Evolutionary conservation across 176 grass and related monocot genomes (phyloP), one percentile per base, ranked within the genome.

Genomic region (Raddia guianensis): DNA sequence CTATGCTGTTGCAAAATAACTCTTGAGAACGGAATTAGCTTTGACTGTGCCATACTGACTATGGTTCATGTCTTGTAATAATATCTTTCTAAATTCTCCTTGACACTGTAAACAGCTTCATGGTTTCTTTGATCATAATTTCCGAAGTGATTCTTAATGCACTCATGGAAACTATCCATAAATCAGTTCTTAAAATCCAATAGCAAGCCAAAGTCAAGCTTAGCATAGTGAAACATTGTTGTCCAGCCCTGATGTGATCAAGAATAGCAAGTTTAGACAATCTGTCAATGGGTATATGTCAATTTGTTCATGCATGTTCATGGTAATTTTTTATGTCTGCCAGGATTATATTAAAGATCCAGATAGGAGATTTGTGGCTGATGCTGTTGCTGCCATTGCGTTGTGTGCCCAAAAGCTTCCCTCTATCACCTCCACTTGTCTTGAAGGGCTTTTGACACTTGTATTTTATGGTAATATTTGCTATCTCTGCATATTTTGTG

Each of bases 261-360:
- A 70, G 54, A 74, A 49, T 71, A 32, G 75, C 12, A 40, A 16
- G 21, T 65, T 58, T 21, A 9, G 16, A 71, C n/a, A 85, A 66
- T 80, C 5, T n/a, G 84, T 32, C 14, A 34, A 32, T 61, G 77
- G 5, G 15, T 34, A 33, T 35, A 32, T 70, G 4, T 16, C 49
- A 67, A 75, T 69, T 13, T 66, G 54, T 61, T 76, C 74, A 74
- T 67, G 56, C 49, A 15, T 83, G 73, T 71, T 53, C 67, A 44
- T 86, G 71, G 15, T 77, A 69, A 48, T 88, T 77, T 47, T 42
- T 59, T 12, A 72, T 70, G 91, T 8, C 62, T 89, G 76, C 52
- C 85, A 98, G 95, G 92, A 98, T 86, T 98, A 98, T 69, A 91
- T 98, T 77, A 98, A 80, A 86, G 95, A 95, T 79, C 90, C 86